phyloP scores from a whole-genome alignment of 176 grass and related monocot genomes.

The Bothriochloa decipiens region DNA sequence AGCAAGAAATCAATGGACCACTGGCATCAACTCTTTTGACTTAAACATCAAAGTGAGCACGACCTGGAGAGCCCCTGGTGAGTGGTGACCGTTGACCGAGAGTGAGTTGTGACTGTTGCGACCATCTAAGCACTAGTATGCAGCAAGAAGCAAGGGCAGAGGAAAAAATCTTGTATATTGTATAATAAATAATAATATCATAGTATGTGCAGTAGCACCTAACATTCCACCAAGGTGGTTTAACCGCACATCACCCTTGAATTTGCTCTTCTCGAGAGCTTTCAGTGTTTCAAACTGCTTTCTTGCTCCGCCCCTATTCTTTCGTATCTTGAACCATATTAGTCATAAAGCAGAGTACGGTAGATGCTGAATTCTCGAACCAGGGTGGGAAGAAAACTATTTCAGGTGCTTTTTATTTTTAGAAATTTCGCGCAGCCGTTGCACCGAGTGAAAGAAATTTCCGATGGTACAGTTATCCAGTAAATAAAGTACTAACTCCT shows the following conservation, averaged over 20 bases:
- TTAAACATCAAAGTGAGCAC: slow-evolving; percentile 16
- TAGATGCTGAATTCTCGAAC: not conserved
- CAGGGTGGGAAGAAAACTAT: not conserved
- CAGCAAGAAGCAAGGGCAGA: not conserved
- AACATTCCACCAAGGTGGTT: slow-evolving; percentile 24
- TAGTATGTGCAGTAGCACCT: slow-evolving; percentile 16
- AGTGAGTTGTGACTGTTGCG: not conserved
- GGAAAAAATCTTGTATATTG: not conserved
- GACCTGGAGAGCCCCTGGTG: slow-evolving; percentile 3
- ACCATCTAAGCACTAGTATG: not conserved
- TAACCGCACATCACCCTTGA: not conserved
- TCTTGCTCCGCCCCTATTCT: not conserved
- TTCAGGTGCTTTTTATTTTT: not conserved
- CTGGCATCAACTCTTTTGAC: slow-evolving; percentile 37
- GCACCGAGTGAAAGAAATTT: not conserved
- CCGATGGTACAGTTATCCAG: not conserved
- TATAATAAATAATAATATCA: not conserved
- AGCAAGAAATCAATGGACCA: slow-evolving; percentile 5
- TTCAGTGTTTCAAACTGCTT: slow-evolving; percentile 17
- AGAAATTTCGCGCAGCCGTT: not conserved
- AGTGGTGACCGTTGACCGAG: not conserved
- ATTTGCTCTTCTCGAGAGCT: not conserved
- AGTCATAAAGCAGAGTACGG: not conserved
- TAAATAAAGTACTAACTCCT: not conserved
- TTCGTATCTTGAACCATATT: not conserved